These are phyloP conservation scores for Carex arenaria DNA, from an alignment of 202 grass and related monocot genomes.

Conservation along the genomic window DNA sequence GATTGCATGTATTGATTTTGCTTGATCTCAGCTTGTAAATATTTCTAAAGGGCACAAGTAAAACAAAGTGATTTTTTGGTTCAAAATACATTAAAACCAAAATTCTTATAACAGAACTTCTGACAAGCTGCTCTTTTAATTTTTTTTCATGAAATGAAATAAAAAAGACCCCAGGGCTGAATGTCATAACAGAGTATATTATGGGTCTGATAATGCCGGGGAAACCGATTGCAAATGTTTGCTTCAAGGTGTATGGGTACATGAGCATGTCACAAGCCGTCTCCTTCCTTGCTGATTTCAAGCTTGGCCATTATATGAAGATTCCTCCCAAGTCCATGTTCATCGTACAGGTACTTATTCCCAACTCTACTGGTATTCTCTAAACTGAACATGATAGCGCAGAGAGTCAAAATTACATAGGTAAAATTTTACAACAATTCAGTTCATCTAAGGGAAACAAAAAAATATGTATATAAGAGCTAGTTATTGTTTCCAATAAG, in stretches of 20 bases:
- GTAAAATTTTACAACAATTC: not conserved
- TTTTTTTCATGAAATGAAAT: not conserved
- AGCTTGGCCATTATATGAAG: conserved; percentile 97
- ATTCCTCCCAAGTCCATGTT: conserved; percentile 89
- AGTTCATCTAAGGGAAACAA: not conserved
- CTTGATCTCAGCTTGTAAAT: not conserved
- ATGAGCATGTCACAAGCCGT: conserved; percentile 95
- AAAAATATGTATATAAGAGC: not conserved
- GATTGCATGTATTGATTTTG: not conserved
- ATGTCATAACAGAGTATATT: conserved; percentile 77
- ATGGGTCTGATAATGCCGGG: conserved; percentile 75
- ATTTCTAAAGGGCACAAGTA: not conserved
- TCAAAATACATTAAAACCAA: not conserved
- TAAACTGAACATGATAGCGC: not conserved
- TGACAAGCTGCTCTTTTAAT: not conserved
- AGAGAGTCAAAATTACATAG: not conserved
- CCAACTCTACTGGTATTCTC: not conserved
- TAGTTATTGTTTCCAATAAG: not conserved
- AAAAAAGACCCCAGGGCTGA: conserved; percentile 58
- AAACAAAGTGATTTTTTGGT: not conserved
- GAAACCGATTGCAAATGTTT: conserved; percentile 82
- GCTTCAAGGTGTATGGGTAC: conserved; percentile 94
- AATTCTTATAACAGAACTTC: conserved; percentile 2
- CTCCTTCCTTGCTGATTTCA: conserved; percentile 76
- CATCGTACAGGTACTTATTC: conserved; percentile 57